Evolutionary conservation across 75 land plant genomes (phyloP).

Genomic region (Sequoia sempervirens): DNA sequence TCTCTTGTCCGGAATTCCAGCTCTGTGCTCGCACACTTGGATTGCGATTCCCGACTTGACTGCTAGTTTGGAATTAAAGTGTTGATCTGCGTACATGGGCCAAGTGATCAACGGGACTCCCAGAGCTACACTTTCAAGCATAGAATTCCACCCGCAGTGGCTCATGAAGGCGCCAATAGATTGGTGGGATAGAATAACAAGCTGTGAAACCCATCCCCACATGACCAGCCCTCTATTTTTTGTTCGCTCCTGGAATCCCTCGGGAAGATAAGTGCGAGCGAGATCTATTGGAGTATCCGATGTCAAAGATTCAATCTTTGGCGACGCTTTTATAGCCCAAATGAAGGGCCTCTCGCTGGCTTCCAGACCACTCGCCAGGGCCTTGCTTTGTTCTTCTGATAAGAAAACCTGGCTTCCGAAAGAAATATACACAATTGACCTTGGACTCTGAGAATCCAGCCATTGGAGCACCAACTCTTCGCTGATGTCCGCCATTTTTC

Average conservation of each 20-base stretch:
- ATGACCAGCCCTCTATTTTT: conserved; percentile 8
- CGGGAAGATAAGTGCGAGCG: background rate
- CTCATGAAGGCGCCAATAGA: conserved; percentile 8
- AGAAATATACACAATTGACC: conserved; percentile 24
- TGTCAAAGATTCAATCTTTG: background rate
- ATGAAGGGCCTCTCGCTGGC: background rate
- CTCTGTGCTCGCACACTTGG: too few species aligned
- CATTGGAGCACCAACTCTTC: conserved; percentile 5
- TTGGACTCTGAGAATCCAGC: conserved; percentile 18
- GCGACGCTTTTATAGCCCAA: background rate
- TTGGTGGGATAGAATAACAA: conserved; percentile 4
- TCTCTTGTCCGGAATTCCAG: too few species aligned
- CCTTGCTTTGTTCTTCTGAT: background rate
- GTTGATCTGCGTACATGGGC: conserved; percentile 11
- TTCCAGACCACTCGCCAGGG: background rate
- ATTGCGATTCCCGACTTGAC: too few species aligned
- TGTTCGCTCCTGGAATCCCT: background rate
- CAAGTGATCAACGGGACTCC: conserved; percentile 13
- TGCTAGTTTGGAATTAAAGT: background rate
- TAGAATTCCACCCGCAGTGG: conserved; percentile 18
- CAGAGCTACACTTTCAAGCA: background rate
- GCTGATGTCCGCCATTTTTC: background rate
- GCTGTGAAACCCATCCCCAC: conserved; percentile 10
- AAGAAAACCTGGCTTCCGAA: conserved; percentile 6
- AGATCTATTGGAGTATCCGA: background rate